Evolutionary conservation across 768 basidiomycete species (phyloP).

Genomic region (Brasilioporus rufonigricans): DNA sequence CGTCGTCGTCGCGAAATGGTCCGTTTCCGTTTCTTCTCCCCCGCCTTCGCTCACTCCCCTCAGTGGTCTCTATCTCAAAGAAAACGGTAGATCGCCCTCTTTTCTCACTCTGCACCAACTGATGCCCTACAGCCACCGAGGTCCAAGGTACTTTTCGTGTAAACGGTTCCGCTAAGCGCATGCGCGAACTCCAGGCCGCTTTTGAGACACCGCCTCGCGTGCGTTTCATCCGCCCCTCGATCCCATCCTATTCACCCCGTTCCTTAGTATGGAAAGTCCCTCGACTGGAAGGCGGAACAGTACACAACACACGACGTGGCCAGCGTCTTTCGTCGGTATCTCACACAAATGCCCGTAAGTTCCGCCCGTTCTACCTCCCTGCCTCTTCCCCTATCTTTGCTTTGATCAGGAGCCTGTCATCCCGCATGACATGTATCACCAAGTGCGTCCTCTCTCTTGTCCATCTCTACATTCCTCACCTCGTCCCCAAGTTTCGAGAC

Average conservation of each 20-base stretch:
- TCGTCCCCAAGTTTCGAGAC: slow-evolving; percentile 64
- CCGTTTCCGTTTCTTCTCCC: slow-evolving; percentile 25
- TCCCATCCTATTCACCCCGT: slow-evolving; percentile 4
- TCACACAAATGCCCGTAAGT: slow-evolving; percentile 95
- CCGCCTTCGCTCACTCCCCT: slow-evolving; percentile 4
- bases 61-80: slow-evolving; percentile 92
- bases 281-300: slow-evolving; percentile 84
- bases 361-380: neutral
- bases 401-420: slow-evolving; percentile 84
- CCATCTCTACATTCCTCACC: slow-evolving; percentile 7
- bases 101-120: neutral
- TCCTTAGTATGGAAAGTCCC: slow-evolving; percentile 82
- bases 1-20: slow-evolving; percentile 98
- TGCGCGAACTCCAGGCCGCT: slow-evolving; percentile 88
- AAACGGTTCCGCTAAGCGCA: slow-evolving; percentile 91
- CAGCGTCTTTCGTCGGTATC: slow-evolving; percentile 91
- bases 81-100: slow-evolving; percentile 59
- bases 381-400: slow-evolving; percentile 3
- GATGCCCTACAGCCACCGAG: slow-evolving; percentile 64
- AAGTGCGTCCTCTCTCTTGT: slow-evolving; percentile 49
- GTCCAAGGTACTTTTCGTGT: slow-evolving; percentile 93
- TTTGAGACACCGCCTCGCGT: slow-evolving; percentile 91
- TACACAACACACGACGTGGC: slow-evolving; percentile 98
- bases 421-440: slow-evolving; percentile 84
- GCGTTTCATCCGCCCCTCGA: slow-evolving; percentile 16